Percentiles rank a stretch among this genome's conserved stretches.
These are phyloP conservation scores for Malus orientalis DNA, from an alignment of 306 rosid genomes.

Conservation along the genomic window DNA sequence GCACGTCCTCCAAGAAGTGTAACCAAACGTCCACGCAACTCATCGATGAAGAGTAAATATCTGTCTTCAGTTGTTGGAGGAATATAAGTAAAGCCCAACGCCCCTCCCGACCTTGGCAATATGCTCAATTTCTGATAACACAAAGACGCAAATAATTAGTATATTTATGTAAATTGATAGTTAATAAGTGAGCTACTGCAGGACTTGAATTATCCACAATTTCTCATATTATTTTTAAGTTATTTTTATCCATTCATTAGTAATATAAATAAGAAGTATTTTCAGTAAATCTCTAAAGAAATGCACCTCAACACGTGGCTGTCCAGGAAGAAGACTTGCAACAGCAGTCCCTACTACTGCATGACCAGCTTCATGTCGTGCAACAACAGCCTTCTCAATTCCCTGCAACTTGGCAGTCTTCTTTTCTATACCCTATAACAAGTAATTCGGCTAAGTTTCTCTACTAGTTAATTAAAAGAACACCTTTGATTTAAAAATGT, in stretches of 20 bases:
- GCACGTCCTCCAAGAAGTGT: slow-evolving; percentile 99
- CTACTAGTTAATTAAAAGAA: not conserved
- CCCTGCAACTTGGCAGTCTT: slow-evolving; percentile 92
- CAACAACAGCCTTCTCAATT: slow-evolving; percentile 89
- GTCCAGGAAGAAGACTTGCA: slow-evolving; percentile 87
- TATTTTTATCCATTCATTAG: not conserved
- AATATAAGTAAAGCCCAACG: slow-evolving; percentile 86
- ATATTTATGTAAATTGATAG: not conserved
- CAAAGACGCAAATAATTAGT: not conserved
- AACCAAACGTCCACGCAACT: slow-evolving; percentile 87
- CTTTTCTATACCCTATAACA: slow-evolving; percentile 90
- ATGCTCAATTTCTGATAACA: slow-evolving; percentile 87
- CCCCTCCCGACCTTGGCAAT: slow-evolving; percentile 95
- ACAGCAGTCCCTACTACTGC: slow-evolving; percentile 98
- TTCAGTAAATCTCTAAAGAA: not conserved
- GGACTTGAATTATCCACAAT: not conserved
- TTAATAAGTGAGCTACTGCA: not conserved
- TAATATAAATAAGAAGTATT: not conserved
- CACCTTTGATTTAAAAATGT: not conserved
- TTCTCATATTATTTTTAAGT: not conserved
- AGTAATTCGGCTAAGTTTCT: slow-evolving; percentile 27
- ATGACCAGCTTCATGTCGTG: slow-evolving; percentile 99
- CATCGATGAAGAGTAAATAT: slow-evolving; percentile 94
- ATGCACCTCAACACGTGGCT: slow-evolving; percentile 90
- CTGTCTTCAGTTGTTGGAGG: slow-evolving; percentile 94